Percentiles rank a stretch among this genome's conserved stretches.
Evolutionary conservation across 2,329 filamentous ascomycete genomes (phyloP).

Genomic region (Emergomyces africanus): DNA sequence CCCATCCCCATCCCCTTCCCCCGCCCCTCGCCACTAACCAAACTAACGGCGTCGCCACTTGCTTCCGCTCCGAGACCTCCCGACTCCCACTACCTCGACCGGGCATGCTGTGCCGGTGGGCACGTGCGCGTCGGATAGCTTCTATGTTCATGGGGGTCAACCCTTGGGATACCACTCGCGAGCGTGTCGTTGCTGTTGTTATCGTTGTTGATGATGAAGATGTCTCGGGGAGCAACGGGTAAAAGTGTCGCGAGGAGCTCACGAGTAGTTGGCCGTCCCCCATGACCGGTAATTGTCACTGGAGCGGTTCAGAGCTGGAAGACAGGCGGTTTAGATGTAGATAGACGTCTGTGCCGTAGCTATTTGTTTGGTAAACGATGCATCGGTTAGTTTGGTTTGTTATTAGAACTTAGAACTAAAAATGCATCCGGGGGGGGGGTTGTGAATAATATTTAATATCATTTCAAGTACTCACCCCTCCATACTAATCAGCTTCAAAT

Average conservation of each 20-base stretch:
- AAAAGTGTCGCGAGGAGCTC: constrained; percentile 28
- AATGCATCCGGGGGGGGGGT: neutral
- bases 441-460: constrained; percentile 1
- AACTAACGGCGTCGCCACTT: constrained; percentile 74
- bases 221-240: constrained; percentile 18
- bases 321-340: constrained; percentile 93
- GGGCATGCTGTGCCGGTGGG: constrained; percentile 34
- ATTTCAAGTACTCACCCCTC: constrained; percentile 59
- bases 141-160: constrained; percentile 40
- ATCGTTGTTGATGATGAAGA: constrained; percentile 7
- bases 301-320: constrained; percentile 87
- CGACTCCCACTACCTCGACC: constrained; percentile 40
- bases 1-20: neutral
- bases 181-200: constrained; percentile 12
- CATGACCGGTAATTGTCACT: constrained; percentile 86
- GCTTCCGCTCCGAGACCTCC: constrained; percentile 74
- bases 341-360: constrained; percentile 97
- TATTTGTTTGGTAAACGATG: constrained; percentile 24
- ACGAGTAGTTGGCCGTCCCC: constrained; percentile 50
- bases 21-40: constrained; percentile 47
- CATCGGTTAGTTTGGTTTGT: constrained; percentile 5
- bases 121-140: constrained; percentile 38
- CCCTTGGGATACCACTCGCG: constrained; percentile 32
- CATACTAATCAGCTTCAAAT: constrained; percentile 97
- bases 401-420: neutral